phyloP scores from a whole-genome alignment of 2,329 filamentous ascomycete genomes.

The Neonectria ditissima region DNA sequence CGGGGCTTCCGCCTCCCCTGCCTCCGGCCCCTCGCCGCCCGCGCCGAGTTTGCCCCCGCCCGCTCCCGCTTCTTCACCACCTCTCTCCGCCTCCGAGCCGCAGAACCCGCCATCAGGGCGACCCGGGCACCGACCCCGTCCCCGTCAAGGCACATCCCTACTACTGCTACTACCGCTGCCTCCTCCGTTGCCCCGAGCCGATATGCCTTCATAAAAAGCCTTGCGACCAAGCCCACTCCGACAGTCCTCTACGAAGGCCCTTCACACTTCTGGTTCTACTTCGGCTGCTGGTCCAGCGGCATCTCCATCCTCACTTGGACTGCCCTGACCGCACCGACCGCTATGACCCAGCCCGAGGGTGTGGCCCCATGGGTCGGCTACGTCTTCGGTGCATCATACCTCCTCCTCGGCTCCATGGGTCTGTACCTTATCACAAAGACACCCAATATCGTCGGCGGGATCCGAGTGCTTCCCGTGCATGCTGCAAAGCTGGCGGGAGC shows the following conservation, averaged over 20 bases:
- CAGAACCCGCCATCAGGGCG: constrained; percentile 33
- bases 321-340: constrained; percentile 48
- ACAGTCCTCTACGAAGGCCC: constrained; percentile 74
- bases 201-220: constrained; percentile 64
- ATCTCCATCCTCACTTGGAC: constrained; percentile 55
- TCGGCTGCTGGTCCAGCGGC: constrained; percentile 69
- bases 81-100: constrained; percentile 41
- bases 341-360: constrained; percentile 57
- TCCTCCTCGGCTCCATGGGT: constrained; percentile 71
- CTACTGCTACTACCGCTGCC: constrained; percentile 16
- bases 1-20: constrained; percentile 47
- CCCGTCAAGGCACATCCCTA: constrained; percentile 17
- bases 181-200: constrained; percentile 42
- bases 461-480: constrained; percentile 64
- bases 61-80: constrained; percentile 48
- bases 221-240: constrained; percentile 66
- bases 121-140: constrained; percentile 25
- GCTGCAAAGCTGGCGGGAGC: constrained; percentile 29
- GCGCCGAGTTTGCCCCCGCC: constrained; percentile 36
- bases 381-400: constrained; percentile 68
- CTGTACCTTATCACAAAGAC: constrained; percentile 70
- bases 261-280: constrained; percentile 72
- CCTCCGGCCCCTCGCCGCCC: constrained; percentile 40
- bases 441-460: constrained; percentile 66
- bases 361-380: constrained; percentile 68